Conservation (phyloP, 2,329 filamentous ascomycete species). For the Sphaerulina populicola region DNA sequence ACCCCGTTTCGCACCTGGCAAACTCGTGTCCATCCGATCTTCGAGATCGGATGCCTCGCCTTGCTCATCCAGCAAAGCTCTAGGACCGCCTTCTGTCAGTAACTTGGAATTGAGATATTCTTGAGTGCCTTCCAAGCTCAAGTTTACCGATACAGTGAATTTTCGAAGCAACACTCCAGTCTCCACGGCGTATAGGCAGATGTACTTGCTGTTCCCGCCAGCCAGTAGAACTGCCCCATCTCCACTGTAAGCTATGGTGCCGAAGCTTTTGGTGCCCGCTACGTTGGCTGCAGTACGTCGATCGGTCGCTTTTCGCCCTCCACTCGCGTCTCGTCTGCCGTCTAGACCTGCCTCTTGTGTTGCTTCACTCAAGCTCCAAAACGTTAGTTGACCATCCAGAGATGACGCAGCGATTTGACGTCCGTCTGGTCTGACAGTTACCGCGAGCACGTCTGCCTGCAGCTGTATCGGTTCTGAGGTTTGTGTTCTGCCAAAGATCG, state of each 20-base stretch:
- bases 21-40: constrained; percentile 65
- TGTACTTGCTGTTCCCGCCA: constrained; percentile 95
- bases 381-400: constrained; percentile 84
- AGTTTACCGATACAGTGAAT: constrained; percentile 88
- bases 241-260: constrained; percentile 78
- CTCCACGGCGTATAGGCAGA: constrained; percentile 90
- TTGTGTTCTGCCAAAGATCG: constrained; percentile 85
- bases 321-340: constrained; percentile 83
- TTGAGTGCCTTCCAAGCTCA: constrained; percentile 92
- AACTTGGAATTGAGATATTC: constrained; percentile 91
- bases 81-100: constrained; percentile 81
- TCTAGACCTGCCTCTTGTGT: constrained; percentile 80
- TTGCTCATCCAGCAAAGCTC: constrained; percentile 74
- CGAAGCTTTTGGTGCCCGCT: constrained; percentile 82
- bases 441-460: constrained; percentile 78
- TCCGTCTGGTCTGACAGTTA: constrained; percentile 83
- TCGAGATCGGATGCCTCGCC: constrained; percentile 85
- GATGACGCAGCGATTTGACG: constrained; percentile 86
- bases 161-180: constrained; percentile 90
- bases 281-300: constrained; percentile 85
- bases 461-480: constrained; percentile 90
- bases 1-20: constrained; percentile 81
- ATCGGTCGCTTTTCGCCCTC: constrained; percentile 80
- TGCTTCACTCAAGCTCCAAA: constrained; percentile 87
- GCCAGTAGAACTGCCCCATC: constrained; percentile 87